phyloP scores from a whole-genome alignment of 768 basidiomycete genomes.

The Cyclocybe cylindracea region DNA sequence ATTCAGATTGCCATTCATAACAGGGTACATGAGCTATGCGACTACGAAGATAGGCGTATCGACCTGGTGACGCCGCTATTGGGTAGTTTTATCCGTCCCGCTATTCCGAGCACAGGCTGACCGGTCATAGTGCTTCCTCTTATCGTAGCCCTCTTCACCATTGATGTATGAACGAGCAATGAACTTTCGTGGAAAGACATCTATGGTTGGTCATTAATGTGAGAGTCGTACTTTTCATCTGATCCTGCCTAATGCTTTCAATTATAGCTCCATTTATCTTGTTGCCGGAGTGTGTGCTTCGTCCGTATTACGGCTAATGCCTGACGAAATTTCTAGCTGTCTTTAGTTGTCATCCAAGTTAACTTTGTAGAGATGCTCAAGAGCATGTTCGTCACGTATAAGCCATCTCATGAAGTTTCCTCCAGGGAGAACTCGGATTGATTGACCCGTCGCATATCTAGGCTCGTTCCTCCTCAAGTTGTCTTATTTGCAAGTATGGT shows the following conservation, averaged over 20 bases:
- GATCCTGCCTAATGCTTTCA: neutral
- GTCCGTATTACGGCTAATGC: neutral
- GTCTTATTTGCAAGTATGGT: constrained; percentile 56
- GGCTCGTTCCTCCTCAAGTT: constrained; percentile 59
- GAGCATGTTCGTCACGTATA: constrained; percentile 61
- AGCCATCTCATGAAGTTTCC: constrained; percentile 46
- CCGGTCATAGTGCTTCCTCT: constrained; percentile 51
- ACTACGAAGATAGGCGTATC: constrained; percentile 52
- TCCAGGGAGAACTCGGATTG: neutral
- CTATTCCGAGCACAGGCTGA: neutral
- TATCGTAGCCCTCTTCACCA: constrained; percentile 43
- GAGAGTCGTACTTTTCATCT: constrained; percentile 12
- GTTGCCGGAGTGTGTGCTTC: constrained; percentile 46
- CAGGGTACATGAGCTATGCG: constrained; percentile 45
- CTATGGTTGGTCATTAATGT: constrained; percentile 68
- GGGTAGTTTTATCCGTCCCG: constrained; percentile 40
- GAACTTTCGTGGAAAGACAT: constrained; percentile 40
- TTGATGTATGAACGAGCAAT: neutral
- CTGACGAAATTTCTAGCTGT: constrained; percentile 33
- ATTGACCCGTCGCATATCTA: constrained; percentile 15
- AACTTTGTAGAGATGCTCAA: constrained; percentile 61
- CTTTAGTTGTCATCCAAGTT: constrained; percentile 64
- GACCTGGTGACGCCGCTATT: constrained; percentile 60
- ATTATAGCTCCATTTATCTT: constrained; percentile 53
- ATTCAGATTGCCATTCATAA: constrained; percentile 59